Percentiles rank a stretch among this genome's conserved stretches.
Evolutionary conservation across 1,139 yeast genomes (phyloP).

Genomic region (Saccharomyces hybrid): DNA sequence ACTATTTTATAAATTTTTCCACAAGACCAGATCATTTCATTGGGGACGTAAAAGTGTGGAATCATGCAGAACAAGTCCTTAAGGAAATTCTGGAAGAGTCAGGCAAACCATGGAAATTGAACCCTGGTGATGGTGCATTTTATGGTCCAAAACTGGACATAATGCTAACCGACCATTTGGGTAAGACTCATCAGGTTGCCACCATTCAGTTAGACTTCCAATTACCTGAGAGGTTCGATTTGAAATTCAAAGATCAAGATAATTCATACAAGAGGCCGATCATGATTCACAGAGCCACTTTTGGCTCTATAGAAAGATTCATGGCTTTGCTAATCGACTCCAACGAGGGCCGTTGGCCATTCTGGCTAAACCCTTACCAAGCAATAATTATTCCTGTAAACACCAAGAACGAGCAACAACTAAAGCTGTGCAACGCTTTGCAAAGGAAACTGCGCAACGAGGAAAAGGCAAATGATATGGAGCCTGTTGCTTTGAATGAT

Average conservation of each 20-base stretch:
- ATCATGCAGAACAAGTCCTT: conserved; percentile 70
- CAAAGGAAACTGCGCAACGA: conserved; percentile 23
- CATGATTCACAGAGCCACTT: conserved; percentile 89
- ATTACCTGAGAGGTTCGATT: conserved; percentile 75
- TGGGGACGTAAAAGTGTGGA: conserved; percentile 80
- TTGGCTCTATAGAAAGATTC: conserved; percentile 90
- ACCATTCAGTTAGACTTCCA: conserved; percentile 95
- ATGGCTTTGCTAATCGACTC: conserved; percentile 87
- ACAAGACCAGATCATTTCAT: conserved; percentile 84
- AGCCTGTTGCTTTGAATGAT: conserved; percentile 47
- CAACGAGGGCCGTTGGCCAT: conserved; percentile 94
- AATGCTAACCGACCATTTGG: conserved; percentile 71
- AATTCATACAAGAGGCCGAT: conserved; percentile 60
- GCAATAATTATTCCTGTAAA: conserved; percentile 79
- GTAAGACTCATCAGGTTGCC: conserved; percentile 88
- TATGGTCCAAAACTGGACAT: conserved; percentile 96
- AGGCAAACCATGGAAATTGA: conserved; percentile 60
- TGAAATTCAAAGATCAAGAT: conserved; percentile 52
- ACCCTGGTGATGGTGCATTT: conserved; percentile 95
- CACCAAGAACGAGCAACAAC: conserved; percentile 48
- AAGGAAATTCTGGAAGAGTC: conserved; percentile 54
- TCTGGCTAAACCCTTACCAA: conserved; percentile 95
- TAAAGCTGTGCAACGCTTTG: conserved; percentile 34
- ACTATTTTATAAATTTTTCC: conserved; percentile 67
- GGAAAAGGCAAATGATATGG: conserved; percentile 8